phyloP scores from a whole-genome alignment of 441 rosid genomes.

The Brassica balearica region DNA sequence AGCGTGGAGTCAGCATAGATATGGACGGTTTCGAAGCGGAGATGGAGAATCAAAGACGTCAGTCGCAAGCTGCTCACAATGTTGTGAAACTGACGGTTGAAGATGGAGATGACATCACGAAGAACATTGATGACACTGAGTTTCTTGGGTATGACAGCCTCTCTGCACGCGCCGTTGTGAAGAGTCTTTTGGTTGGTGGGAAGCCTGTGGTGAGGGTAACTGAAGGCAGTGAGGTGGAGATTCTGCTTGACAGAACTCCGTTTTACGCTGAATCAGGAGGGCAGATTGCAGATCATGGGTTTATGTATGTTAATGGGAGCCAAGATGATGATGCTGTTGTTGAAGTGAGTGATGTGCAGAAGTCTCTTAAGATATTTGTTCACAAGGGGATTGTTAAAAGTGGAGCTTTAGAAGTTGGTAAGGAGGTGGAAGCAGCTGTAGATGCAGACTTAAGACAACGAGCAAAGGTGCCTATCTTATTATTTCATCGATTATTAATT shows the following conservation, averaged over 20 bases:
- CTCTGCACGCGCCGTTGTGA: constrained; percentile 72
- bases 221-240: constrained; percentile 86
- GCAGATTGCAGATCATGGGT: constrained; percentile 88
- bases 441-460: constrained; percentile 78
- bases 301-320: constrained; percentile 59
- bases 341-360: constrained; percentile 86
- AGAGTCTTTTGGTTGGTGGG: constrained; percentile 78
- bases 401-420: constrained; percentile 87
- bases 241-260: constrained; percentile 83
- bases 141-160: constrained; percentile 85
- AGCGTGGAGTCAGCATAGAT: constrained; percentile 69
- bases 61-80: constrained; percentile 87
- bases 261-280: constrained; percentile 98
- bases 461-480: constrained; percentile 61
- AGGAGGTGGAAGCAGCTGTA: constrained; percentile 87
- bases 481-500: too few species aligned
- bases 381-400: constrained; percentile 80
- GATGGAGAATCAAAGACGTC: constrained; percentile 91
- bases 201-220: constrained; percentile 79
- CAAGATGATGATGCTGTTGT: constrained; percentile 62
- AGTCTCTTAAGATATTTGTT: constrained; percentile 71
- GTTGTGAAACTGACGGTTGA: constrained; percentile 78
- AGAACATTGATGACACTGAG: constrained; percentile 69
- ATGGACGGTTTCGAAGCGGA: constrained; percentile 73
- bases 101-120: constrained; percentile 57